Evolutionary conservation across 2,329 filamentous ascomycete genomes (phyloP).

Genomic region (Polychaeton citri): DNA sequence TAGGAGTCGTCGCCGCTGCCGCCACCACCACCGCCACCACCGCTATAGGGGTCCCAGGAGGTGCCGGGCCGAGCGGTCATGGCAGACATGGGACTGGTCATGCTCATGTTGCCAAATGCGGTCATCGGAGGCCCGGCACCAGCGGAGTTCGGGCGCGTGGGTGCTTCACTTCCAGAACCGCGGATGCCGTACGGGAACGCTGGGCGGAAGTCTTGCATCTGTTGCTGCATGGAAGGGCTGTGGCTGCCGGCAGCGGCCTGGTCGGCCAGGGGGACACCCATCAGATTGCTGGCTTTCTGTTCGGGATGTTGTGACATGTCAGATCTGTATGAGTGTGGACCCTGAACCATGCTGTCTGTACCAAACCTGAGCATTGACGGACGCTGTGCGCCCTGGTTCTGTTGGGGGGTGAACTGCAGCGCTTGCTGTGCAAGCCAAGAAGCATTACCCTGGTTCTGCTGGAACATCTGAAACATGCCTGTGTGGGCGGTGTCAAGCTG

Average conservation of each 20-base stretch:
- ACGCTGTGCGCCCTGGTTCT: not conserved
- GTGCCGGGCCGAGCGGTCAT: not conserved
- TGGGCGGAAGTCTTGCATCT: conserved; percentile 2
- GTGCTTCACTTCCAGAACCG: not conserved
- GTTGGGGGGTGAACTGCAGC: not conserved
- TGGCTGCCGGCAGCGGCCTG: not conserved
- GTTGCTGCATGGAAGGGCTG: not conserved
- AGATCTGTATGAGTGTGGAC: conserved; percentile 1
- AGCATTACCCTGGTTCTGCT: not conserved
- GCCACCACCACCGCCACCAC: too few relatives aligned
- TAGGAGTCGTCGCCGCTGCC: not conserved
- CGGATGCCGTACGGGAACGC: not conserved
- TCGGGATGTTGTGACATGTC: conserved; percentile 1
- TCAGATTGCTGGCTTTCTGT: conserved; percentile 5
- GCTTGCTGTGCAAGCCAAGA: not conserved
- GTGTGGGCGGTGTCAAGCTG: not conserved
- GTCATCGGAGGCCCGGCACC: conserved; percentile 1
- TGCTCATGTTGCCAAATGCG: not conserved
- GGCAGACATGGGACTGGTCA: not conserved
- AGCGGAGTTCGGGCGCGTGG: conserved; percentile 2
- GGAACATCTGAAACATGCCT: not conserved
- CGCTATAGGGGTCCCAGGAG: not conserved
- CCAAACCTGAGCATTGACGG: conserved; percentile 4
- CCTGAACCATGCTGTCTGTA: conserved; percentile 5
- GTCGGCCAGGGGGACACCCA: conserved; percentile 5